Base-by-base conservation (phyloP, 75 land plant genomes). In the Azolla pinnata region DNA sequence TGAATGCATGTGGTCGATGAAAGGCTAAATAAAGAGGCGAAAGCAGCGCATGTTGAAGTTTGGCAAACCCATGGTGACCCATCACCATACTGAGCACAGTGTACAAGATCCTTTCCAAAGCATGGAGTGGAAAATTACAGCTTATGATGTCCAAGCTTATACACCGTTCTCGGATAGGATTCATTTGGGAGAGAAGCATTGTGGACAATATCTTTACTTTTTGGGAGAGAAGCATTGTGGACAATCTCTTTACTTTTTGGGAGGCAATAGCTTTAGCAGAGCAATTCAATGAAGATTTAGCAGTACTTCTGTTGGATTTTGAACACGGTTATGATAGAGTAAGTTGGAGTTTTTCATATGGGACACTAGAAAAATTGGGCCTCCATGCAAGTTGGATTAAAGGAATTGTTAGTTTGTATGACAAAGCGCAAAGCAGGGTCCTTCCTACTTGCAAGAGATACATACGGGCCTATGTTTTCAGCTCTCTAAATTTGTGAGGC, bases 91-190 rank as follows among this genome's bases (percentile, higher is more conserved):
- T 62, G 1, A 62, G 28, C 29, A 25, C 51, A 45, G 19, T 53
- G 16, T 62, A 62, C 51, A 62, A 62, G 21, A 47, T 62, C 16
- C 52, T 45, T 45, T 26, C 64, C 0, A 62, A 62, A 14, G 32
- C 50, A 28, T 29, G 7, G 2, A 19, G 51, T 31, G 46, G 29
- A 16, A 45, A 32, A 27, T 16, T 62, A 17, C 48, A 62, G 50
- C 31, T 53, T 25, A 3, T 62, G 14, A 19, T 62, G 27, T 17
- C 7, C 12, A 3, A 2, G 31, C 0, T 45, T 19, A 62, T 62
- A 0, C 33, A 49, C 1, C 16, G 18, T 4, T 26, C 64, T 18
- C 53, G 48, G 30, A 62, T n/a, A 29, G 53, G 64, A 2, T 62
- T 62, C 31, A 19, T 62, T 12, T 26, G 8, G 50, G 64, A 47